These are phyloP conservation scores for Akanthomyces lecanii DNA, from an alignment of 2,329 filamentous ascomycete genomes.

Conservation along the genomic window DNA sequence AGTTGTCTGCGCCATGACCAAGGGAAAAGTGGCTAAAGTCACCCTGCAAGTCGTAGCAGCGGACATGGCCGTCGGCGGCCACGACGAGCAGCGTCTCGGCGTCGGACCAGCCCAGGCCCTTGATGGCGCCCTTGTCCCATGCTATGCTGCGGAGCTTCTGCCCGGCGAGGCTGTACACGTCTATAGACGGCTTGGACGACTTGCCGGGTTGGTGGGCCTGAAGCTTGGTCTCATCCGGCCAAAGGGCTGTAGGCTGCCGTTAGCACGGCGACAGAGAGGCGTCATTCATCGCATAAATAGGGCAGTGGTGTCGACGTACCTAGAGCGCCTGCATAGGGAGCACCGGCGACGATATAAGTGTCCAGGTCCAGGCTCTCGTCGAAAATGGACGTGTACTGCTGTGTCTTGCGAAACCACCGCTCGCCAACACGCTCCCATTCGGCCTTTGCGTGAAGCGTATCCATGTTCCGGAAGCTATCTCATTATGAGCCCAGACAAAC, in stretches of 20 bases:
- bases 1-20: slow-evolving; percentile 83
- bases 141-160: slow-evolving; percentile 80
- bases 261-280: background rate
- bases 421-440: slow-evolving; percentile 94
- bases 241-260: slow-evolving; percentile 59
- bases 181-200: slow-evolving; percentile 75
- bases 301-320: slow-evolving; percentile 52
- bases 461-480: slow-evolving; percentile 41
- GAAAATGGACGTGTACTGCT: slow-evolving; percentile 90
- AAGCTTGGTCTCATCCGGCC: slow-evolving; percentile 83
- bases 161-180: slow-evolving; percentile 90
- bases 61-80: slow-evolving; percentile 82
- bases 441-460: slow-evolving; percentile 64
- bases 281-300: background rate
- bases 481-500: slow-evolving; percentile 24
- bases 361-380: slow-evolving; percentile 91
- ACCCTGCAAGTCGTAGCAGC: slow-evolving; percentile 87
- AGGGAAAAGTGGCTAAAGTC: slow-evolving; percentile 94
- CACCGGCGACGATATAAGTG: slow-evolving; percentile 87
- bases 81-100: slow-evolving; percentile 89
- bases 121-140: slow-evolving; percentile 88
- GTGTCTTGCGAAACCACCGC: slow-evolving; percentile 90
- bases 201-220: slow-evolving; percentile 70
- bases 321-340: slow-evolving; percentile 88
- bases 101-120: slow-evolving; percentile 91